These are phyloP conservation scores for Globisporangium abappressorium DNA, from an alignment of 352 stramenopile species.

Conservation along the genomic window DNA sequence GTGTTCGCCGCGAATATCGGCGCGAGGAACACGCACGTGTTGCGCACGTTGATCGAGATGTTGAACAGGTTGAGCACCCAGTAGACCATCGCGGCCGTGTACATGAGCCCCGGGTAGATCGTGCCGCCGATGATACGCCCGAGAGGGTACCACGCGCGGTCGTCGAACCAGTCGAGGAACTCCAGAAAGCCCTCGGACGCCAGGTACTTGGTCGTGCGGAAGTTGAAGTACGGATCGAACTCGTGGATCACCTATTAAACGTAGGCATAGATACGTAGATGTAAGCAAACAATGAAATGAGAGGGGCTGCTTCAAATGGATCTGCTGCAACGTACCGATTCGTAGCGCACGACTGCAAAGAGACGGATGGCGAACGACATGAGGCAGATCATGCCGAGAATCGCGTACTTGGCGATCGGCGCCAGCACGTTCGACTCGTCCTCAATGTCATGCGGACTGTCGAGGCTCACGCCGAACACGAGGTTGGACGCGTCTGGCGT, in stretches of 20 bases:
- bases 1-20: slow-evolving; percentile 90
- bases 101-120: slow-evolving; percentile 93
- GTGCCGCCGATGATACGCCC: slow-evolving; percentile 91
- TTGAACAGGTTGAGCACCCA: slow-evolving; percentile 89
- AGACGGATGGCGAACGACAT: slow-evolving; percentile 92
- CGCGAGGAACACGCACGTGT: slow-evolving; percentile 91
- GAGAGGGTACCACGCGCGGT: slow-evolving; percentile 93
- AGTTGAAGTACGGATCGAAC: slow-evolving; percentile 98
- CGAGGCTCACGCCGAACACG: slow-evolving; percentile 67
- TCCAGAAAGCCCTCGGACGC: slow-evolving; percentile 92
- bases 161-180: slow-evolving; percentile 98
- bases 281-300: slow-evolving; percentile 7
- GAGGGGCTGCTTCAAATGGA: background rate
- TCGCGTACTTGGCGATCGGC: slow-evolving; percentile 85
- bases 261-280: background rate
- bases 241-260: slow-evolving; percentile 81
- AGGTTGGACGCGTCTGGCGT: slow-evolving; percentile 15
- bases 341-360: slow-evolving; percentile 92
- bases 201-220: slow-evolving; percentile 96
- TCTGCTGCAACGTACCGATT: slow-evolving; percentile 56
- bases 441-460: slow-evolving; percentile 54
- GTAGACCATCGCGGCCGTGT: slow-evolving; percentile 87
- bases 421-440: slow-evolving; percentile 74
- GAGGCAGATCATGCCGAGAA: slow-evolving; percentile 91
- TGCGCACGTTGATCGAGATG: slow-evolving; percentile 91